phyloP scores from a whole-genome alignment of 2,329 filamentous ascomycete genomes.

The Calonectria pauciramosa region DNA sequence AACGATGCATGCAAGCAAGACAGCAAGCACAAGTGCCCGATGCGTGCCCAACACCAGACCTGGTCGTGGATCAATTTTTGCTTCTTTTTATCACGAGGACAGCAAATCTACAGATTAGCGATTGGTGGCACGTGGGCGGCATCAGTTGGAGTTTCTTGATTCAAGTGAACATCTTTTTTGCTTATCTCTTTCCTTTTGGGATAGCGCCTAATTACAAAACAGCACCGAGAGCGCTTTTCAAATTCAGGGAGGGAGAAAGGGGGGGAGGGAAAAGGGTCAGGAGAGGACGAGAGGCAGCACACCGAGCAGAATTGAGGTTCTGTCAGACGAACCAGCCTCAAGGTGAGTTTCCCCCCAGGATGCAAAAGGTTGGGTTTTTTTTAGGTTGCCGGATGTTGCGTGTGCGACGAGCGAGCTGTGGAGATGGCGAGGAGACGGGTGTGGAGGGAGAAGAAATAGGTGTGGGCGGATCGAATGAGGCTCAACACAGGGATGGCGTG shows the following conservation, averaged over 20 bases:
- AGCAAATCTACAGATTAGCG: not conserved
- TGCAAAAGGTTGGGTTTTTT: slow-evolving; percentile 12
- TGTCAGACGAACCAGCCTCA: not conserved
- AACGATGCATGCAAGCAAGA: slow-evolving; percentile 33
- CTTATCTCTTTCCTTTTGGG: slow-evolving; percentile 37
- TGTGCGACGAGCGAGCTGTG: slow-evolving; percentile 21
- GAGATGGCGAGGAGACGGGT: slow-evolving; percentile 22
- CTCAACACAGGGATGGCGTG: slow-evolving; percentile 20
- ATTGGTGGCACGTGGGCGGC: not conserved
- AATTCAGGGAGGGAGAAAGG: slow-evolving; percentile 33
- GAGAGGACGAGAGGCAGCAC: slow-evolving; percentile 9
- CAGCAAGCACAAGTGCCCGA: slow-evolving; percentile 40
- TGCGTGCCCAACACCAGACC: slow-evolving; percentile 36
- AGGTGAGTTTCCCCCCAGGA: slow-evolving; percentile 14
- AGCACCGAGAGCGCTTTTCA: slow-evolving; percentile 45
- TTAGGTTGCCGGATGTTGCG: slow-evolving; percentile 20
- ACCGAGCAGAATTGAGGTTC: slow-evolving; percentile 21
- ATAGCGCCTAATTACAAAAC: slow-evolving; percentile 47
- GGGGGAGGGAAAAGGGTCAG: not conserved
- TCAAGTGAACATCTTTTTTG: slow-evolving; percentile 43
- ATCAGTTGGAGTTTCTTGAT: slow-evolving; percentile 10
- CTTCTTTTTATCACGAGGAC: not conserved
- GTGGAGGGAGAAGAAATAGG: slow-evolving; percentile 10
- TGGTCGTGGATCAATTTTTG: not conserved
- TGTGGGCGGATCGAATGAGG: slow-evolving; percentile 15